Evolutionary conservation across 306 rosid genomes (phyloP).

Genomic region (Trifolium pratense): DNA sequence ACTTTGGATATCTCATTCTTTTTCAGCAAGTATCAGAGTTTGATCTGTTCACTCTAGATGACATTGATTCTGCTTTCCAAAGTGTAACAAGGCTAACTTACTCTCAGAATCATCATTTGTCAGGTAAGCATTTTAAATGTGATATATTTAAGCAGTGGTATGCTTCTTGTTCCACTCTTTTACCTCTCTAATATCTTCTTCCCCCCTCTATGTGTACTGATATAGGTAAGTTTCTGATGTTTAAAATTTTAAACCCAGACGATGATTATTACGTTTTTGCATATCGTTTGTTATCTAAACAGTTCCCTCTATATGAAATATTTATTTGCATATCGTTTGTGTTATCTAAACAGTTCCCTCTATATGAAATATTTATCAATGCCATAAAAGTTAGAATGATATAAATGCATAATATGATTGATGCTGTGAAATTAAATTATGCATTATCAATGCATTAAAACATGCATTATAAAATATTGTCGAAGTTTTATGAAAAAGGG

Average conservation of each 20-base stretch:
- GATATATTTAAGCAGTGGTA: conserved; percentile 9
- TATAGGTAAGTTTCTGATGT: background rate
- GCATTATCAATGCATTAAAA: conserved; percentile 4
- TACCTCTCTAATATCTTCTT: background rate
- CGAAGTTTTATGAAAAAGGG: background rate
- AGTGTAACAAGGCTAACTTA: conserved; percentile 82
- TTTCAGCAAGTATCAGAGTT: conserved; percentile 95
- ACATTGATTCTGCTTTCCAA: conserved; percentile 92
- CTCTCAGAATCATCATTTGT: conserved; percentile 91
- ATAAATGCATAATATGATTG: background rate
- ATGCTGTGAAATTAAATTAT: background rate
- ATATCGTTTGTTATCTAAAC: background rate
- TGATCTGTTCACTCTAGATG: conserved; percentile 86
- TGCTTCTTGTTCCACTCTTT: conserved; percentile 21
- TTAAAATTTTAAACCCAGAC: background rate
- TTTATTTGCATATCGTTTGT: conserved; percentile 8
- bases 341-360: conserved; percentile 6
- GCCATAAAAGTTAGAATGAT: conserved; percentile 9
- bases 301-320: background rate
- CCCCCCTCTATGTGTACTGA: background rate
- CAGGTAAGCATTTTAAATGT: conserved; percentile 55
- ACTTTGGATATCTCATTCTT: conserved; percentile 26
- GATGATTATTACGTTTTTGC: background rate
- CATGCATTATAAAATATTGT: background rate
- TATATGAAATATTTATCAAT: conserved; percentile 2